A percentile compares a stretch with the other conserved stretches of the same genome.
Evolutionary conservation across 2,329 filamentous ascomycete genomes (phyloP).

Genomic region (Escovopsis sp.): DNA sequence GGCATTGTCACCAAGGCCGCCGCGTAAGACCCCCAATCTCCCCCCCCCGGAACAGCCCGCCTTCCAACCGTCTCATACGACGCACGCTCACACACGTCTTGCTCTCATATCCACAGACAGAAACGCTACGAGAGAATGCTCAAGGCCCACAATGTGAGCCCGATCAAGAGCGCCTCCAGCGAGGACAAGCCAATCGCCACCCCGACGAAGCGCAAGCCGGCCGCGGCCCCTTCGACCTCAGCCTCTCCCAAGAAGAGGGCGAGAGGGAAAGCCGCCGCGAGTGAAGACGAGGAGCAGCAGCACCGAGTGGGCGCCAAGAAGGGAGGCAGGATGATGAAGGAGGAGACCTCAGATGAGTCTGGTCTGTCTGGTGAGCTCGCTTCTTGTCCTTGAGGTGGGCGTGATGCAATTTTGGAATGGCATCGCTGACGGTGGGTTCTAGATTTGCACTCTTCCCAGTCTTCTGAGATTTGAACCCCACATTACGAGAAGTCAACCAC

Average conservation of each 20-base stretch:
- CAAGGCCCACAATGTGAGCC: conserved; percentile 36
- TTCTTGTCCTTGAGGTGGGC: background rate
- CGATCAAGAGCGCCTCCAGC: conserved; percentile 4
- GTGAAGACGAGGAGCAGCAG: conserved; percentile 13
- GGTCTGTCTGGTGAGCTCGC: conserved; percentile 15
- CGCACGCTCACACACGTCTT: no score
- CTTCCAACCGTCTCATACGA: no score
- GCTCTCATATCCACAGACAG: conserved; percentile 27
- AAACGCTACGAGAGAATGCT: conserved; percentile 55
- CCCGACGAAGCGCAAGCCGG: conserved; percentile 16
- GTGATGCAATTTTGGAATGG: no score
- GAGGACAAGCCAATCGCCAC: conserved; percentile 6
- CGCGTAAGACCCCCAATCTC: conserved; percentile 48
- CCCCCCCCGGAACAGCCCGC: background rate
- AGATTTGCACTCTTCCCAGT: no score
- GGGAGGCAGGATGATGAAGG: conserved; percentile 8
- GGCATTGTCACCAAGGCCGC: conserved; percentile 49
- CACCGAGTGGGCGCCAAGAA: conserved; percentile 5
- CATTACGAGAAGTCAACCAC: no score
- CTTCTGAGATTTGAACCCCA: no score
- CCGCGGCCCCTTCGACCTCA: conserved; percentile 7
- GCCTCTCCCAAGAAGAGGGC: conserved; percentile 14
- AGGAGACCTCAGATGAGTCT: conserved; percentile 12
- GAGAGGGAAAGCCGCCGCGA: conserved; percentile 11
- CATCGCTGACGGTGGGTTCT: background rate